A percentile compares a stretch with the other conserved stretches of the same genome.
phyloP scores from a whole-genome alignment of 2,329 filamentous ascomycete genomes.

The Ramichloridium luteum region DNA sequence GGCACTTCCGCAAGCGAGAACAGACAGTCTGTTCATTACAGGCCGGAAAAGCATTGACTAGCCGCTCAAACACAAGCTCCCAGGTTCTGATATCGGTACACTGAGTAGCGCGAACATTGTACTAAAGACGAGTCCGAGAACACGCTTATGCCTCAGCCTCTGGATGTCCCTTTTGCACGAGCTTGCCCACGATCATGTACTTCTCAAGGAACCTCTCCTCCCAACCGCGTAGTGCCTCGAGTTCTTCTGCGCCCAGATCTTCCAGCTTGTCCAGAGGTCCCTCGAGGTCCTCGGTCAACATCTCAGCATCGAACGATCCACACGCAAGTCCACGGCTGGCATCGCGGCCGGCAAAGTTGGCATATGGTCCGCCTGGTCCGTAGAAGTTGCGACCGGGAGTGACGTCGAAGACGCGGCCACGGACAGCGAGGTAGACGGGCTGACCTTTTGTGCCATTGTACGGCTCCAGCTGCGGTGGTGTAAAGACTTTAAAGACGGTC shows the following conservation, averaged over 20 bases:
- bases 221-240: slow-evolving; percentile 79
- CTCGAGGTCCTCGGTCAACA: slow-evolving; percentile 84
- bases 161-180: slow-evolving; percentile 55
- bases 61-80: no score
- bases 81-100: no score
- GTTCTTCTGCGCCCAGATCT: slow-evolving; percentile 60
- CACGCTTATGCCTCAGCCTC: slow-evolving; percentile 33
- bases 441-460: slow-evolving; percentile 64
- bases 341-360: slow-evolving; percentile 90
- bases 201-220: slow-evolving; percentile 88
- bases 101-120: no score
- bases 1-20: no score
- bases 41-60: no score
- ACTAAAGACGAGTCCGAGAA: slow-evolving; percentile 6
- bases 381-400: slow-evolving; percentile 83
- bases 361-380: slow-evolving; percentile 86
- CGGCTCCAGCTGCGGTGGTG: slow-evolving; percentile 66
- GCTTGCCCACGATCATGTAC: slow-evolving; percentile 83
- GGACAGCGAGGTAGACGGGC: slow-evolving; percentile 83
- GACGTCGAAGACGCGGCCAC: slow-evolving; percentile 85
- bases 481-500: slow-evolving; percentile 78
- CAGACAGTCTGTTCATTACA: no score
- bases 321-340: slow-evolving; percentile 77
- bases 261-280: slow-evolving; percentile 67
- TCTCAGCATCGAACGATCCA: slow-evolving; percentile 87